Base-by-base conservation (phyloP, 352 stramenopile genomes). In the Phytophthora sp. region DNA sequence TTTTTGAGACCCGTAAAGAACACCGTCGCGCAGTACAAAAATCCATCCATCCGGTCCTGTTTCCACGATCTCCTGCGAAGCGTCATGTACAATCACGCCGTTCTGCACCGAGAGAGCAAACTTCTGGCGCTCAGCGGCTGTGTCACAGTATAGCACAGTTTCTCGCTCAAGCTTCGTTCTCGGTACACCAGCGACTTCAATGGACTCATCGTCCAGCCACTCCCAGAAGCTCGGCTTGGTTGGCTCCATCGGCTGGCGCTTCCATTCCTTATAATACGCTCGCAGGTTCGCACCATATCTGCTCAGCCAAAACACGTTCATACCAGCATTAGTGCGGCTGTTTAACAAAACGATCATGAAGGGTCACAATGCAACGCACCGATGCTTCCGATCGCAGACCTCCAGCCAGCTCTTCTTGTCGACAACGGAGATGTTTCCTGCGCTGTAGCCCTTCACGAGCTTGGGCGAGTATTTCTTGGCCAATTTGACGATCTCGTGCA, bases 201-300 rank as follows among this genome's bases (percentile, higher is more conserved):
- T 72, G 10, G 81, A 89, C 46, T 93, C 83, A 51, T 96, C 87
- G 45, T 93, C 84, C 10, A 96, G 77, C 88, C 88, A 97, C 51
- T 92, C 85, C 86, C 87, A 96, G 58, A 96, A 97, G 51, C 82
- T 92, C 2, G 82, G 80, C 27, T 88, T 91, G 15, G 77, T 84
- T 17, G 69, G 69, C 52, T 88, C 84, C 44, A 79, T 84, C 15
- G 69, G 69, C 68, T 80, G 90, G 44, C 81, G 80, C 69, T 98
- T 97, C 95, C 95, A 99, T 57, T 98, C 92, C 69, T 97, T 98
- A 72, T 98, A 98, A 71, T 99, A 99, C 38, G 96, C 83, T 52
- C 97, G 78, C 50, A 99, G 60, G 67, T 99, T 98, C 35, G 98
- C 98, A n/a, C 94, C 96, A 66, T 99, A 99, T 21, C 96, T 91